phyloP scores from a whole-genome alignment of 129 eudicot genomes.

The Centaurea solstitialis region DNA sequence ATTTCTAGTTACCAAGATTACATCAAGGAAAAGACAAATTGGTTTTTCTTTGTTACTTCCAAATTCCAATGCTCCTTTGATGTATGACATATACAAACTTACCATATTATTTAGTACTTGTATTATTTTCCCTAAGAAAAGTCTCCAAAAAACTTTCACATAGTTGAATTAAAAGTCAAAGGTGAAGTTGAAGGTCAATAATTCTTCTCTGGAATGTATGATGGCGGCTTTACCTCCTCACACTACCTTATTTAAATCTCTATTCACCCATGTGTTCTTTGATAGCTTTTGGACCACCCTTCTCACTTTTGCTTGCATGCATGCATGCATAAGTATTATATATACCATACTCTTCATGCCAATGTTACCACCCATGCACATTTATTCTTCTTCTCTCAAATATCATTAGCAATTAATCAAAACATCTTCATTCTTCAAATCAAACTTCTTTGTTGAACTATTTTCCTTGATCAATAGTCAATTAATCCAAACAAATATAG shows the following conservation, averaged over 20 bases:
- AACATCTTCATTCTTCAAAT: slow-evolving; percentile 3
- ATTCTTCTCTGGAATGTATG: neutral
- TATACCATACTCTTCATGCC: slow-evolving; percentile 2
- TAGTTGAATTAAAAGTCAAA: slow-evolving; percentile 15
- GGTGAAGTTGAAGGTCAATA: slow-evolving; percentile 1
- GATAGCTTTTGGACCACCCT: slow-evolving; percentile 9
- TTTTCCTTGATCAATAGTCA: neutral
- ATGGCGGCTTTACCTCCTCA: slow-evolving; percentile 22
- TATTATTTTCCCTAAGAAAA: neutral
- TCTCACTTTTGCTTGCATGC: slow-evolving; percentile 12
- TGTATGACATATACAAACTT: too few relatives aligned
- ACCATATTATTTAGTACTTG: too few relatives aligned
- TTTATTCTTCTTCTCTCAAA: neutral
- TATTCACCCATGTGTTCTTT: slow-evolving; percentile 20
- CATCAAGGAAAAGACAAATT: too few relatives aligned
- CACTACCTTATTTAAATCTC: slow-evolving; percentile 3
- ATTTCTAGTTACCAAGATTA: too few relatives aligned
- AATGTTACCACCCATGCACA: slow-evolving; percentile 4
- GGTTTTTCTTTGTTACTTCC: too few relatives aligned
- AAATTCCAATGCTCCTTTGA: too few relatives aligned
- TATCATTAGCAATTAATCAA: neutral
- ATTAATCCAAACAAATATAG: neutral
- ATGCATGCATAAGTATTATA: slow-evolving; percentile 30
- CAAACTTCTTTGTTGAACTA: neutral
- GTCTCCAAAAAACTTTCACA: neutral